Base-by-base conservation (phyloP, 441 rosid genomes). In the Populus tomentosa region DNA sequence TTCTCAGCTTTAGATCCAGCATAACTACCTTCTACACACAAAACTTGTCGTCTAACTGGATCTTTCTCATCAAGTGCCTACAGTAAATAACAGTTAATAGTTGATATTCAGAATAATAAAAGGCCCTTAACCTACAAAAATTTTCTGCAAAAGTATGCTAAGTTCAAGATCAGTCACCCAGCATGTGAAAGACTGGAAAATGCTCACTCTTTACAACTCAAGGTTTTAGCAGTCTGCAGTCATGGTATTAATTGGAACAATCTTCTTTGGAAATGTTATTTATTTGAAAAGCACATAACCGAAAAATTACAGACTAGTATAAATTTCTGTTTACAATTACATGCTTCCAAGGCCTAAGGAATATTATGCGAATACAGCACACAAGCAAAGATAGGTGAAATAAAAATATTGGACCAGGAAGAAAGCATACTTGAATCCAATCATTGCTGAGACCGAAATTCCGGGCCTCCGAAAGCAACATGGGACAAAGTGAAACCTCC, bases 1-100 rank as follows among this genome's bases (percentile, higher is more conserved):
- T 88, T 93, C 80, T 91, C 97, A 81, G 98, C 98, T 81, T 89
- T 94, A 76, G 99, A 96, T 79, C 98, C 98, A 50, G 97, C 97
- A 84, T 91, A 84, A 89, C 99, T 92, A 80, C 98, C 94, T 84
- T 92, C 94, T 50, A 92, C 98, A 30, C 98, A 91, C 71, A 96
- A 86, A 80, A 94, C 94, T 80, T 92, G 98, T 65, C 92, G 89
- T 77, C 96, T 90, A 67, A 91, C 82, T 30, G 97, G 97, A 87
- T 97, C 99, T 82, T 92, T 97, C 87, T 94, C 90, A 66, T 89
- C 93, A 71, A 97, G 93, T 73, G 90, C 93, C 98, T 97, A 86
- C 38, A 72, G 67, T 70, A 79, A 69, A 83, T 38, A 71, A 7
- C 5, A 10, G 66, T 35, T 75, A 75, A 33, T 62, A 59, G 11